A percentile compares a stretch with the other conserved stretches of the same genome.
Evolutionary conservation across 176 grass and related monocot genomes (phyloP).

Genomic region (Urochloa ruziziensis): DNA sequence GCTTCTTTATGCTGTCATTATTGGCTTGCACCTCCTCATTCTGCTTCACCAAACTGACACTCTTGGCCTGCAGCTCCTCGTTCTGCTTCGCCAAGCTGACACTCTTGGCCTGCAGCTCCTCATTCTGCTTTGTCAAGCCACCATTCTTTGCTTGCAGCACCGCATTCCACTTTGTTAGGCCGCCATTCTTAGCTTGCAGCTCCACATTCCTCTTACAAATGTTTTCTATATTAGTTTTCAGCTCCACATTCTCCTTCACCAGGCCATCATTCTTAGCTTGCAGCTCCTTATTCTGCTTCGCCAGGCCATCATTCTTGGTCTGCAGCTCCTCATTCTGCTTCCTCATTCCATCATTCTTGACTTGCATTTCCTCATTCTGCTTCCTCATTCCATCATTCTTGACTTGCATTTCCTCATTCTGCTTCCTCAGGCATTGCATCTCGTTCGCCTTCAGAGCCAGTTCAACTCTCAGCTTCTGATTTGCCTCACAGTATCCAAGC

Average conservation of each 20-base stretch:
- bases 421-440: background rate
- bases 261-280: too few species aligned
- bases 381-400: too few species aligned
- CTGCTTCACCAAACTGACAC: background rate
- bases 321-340: too few species aligned
- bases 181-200: background rate
- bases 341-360: too few species aligned
- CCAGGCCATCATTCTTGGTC: too few species aligned
- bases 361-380: too few species aligned
- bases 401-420: background rate
- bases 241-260: too few species aligned
- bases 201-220: background rate
- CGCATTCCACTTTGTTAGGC: background rate
- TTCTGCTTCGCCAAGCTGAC: background rate
- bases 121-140: background rate
- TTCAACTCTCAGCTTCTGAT: background rate
- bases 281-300: too few species aligned
- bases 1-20: too few species aligned
- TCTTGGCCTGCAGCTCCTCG: background rate
- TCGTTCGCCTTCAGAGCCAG: background rate
- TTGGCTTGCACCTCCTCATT: background rate
- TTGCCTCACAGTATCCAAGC: background rate
- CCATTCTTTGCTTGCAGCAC: background rate
- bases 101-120: background rate
- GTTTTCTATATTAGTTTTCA: too few species aligned